Evolutionary conservation across 106 monocot species (phyloP).

Genomic region (Acanthochlamys bracteata): DNA sequence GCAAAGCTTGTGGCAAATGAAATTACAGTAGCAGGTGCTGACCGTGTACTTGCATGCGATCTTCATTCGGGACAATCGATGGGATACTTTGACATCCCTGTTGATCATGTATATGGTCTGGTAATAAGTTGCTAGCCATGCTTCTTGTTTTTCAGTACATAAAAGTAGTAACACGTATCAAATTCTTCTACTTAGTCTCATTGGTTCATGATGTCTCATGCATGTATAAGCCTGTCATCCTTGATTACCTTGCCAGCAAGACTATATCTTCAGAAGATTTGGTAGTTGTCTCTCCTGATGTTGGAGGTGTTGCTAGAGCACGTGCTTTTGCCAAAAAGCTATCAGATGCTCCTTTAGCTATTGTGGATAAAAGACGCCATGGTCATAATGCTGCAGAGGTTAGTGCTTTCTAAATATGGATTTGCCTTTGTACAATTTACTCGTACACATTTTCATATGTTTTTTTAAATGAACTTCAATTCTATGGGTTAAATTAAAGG

Average conservation of each 20-base stretch:
- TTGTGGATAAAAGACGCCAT: slow-evolving; percentile 57
- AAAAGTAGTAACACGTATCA: too few relatives aligned
- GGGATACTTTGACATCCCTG: slow-evolving; percentile 53
- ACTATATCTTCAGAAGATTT: slow-evolving; percentile 31
- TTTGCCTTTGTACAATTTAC: too few relatives aligned
- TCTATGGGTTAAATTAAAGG: too few relatives aligned
- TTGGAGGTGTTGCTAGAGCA: slow-evolving; percentile 57
- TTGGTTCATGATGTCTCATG: too few relatives aligned
- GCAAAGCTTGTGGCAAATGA: slow-evolving; percentile 58
- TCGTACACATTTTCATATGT: too few relatives aligned
- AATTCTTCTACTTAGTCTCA: too few relatives aligned
- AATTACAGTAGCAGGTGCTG: slow-evolving; percentile 47
- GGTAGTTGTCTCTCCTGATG: slow-evolving; percentile 67
- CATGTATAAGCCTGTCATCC: slow-evolving; percentile 64
- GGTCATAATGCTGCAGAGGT: slow-evolving; percentile 54
- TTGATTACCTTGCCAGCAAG: slow-evolving; percentile 56
- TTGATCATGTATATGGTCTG: slow-evolving; percentile 54
- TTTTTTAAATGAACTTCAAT: neutral
- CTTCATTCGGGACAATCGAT: slow-evolving; percentile 49
- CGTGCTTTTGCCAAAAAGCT: slow-evolving; percentile 65
- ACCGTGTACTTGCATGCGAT: slow-evolving; percentile 52
- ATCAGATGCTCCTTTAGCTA: slow-evolving; percentile 59
- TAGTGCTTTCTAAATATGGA: neutral
- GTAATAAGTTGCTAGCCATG: too few relatives aligned
- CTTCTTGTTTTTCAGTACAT: too few relatives aligned